phyloP scores from a whole-genome alignment of 345 rosid species.

The Sonneratia caseolaris region DNA sequence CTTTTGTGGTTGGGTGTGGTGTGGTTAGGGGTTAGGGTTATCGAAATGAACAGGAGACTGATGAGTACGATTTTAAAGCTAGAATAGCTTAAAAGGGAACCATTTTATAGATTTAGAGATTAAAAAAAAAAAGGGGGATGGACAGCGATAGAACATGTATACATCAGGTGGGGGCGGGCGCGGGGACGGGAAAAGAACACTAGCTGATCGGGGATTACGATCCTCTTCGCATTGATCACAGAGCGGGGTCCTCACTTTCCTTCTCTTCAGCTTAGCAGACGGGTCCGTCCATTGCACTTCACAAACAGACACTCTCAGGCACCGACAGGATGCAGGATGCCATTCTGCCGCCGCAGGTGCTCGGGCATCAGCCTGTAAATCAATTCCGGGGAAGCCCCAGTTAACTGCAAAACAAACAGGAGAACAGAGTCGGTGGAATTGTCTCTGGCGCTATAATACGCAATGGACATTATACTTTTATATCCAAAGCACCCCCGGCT shows the following conservation, averaged over 20 bases:
- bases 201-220: not conserved
- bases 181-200: not conserved
- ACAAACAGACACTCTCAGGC: slow-evolving; percentile 11
- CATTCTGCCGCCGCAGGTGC: slow-evolving; percentile 42
- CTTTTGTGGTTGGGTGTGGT: too few species aligned
- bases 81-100: slow-evolving; percentile 6
- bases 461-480: too few species aligned
- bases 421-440: not conserved
- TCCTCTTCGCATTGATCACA: not conserved
- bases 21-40: not conserved
- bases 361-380: slow-evolving; percentile 63
- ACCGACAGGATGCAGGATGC: slow-evolving; percentile 25
- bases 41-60: slow-evolving; percentile 4
- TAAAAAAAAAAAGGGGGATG: too few species aligned
- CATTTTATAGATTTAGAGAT: slow-evolving; percentile 2
- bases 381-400: slow-evolving; percentile 60
- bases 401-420: slow-evolving; percentile 27
- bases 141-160: slow-evolving; percentile 2
- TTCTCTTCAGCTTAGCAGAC: not conserved
- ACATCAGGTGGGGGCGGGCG: not conserved
- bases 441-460: too few species aligned
- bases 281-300: not conserved
- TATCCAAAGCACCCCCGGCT: not conserved
- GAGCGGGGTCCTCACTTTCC: not conserved
- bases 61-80: not conserved